Evolutionary conservation across 805 yeast species (phyloP), one percentile per base, ranked within the genome.

Genomic region (Candida ulmi): DNA sequence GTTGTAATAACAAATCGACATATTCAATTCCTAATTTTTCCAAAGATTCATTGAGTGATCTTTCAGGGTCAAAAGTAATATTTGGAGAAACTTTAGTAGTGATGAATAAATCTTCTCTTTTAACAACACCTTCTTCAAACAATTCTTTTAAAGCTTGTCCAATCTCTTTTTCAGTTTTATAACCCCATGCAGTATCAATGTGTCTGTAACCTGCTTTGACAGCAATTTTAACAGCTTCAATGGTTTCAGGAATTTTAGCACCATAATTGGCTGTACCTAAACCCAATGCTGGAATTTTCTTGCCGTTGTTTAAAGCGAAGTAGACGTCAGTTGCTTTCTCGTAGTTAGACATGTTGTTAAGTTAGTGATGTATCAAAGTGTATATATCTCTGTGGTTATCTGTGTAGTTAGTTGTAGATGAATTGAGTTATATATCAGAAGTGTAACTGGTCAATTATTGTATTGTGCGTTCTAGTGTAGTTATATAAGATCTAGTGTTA

Each of bases 1-100:
- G 95, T 53, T 85, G 75, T 48, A 88, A 70, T 52, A 77, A 74
- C 47, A 87, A 65, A 55, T 87, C 95, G 35, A 84, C 80, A 54
- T 87, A 86, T 35, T 83, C 95, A 38, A 84, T 53, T 0, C 78
- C 78, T 44, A 86, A 66, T 44, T 74, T 74, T 44, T 67, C 51
- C 50, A 87, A 66, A 2, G 90, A 80, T 30, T 62, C 64, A 18
- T 76, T 69, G 33, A 86, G 61, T 1, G 83, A 81, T 28, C 57
- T 62, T 37, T 62, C 76, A 7, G 76, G 80, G 16, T 60, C 57
- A 44, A 67, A 57, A 64, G 77, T 79, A 42, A 69, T 60, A n/a
- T 71, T 61, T 40, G 74, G 71, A 80, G 83, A 77, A 40, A 84
- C 76, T 57, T 85, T 85, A 35, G 90, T 82, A 39, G 90, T 82